These are phyloP conservation scores for Avena insularis DNA, from an alignment of 176 grass and related monocot species.

Conservation along the genomic window DNA sequence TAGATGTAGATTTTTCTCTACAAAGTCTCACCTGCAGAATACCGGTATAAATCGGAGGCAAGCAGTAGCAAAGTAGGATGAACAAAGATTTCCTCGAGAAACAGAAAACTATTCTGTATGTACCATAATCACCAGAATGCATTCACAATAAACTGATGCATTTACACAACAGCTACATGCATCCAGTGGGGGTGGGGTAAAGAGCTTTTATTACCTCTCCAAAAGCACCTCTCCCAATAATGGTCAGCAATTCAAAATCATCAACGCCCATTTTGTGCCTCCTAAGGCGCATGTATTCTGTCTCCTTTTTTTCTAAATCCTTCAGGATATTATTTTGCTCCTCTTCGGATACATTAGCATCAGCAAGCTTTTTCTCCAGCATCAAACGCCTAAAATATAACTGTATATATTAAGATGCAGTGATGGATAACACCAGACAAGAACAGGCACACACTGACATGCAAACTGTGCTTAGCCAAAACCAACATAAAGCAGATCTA, in stretches of 20 bases:
- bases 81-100: slow-evolving; percentile 14
- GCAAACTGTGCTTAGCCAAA: slow-evolving; percentile 1
- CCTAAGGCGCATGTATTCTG: slow-evolving; percentile 71
- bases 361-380: slow-evolving; percentile 75
- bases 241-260: slow-evolving; percentile 84
- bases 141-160: slow-evolving; percentile 12
- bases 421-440: slow-evolving; percentile 34
- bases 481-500: slow-evolving; percentile 8
- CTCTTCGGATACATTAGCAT: slow-evolving; percentile 77
- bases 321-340: slow-evolving; percentile 70
- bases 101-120: slow-evolving; percentile 10
- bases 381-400: slow-evolving; percentile 57
- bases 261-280: slow-evolving; percentile 84
- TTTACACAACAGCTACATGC: slow-evolving; percentile 30
- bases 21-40: slow-evolving; percentile 77
- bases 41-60: slow-evolving; percentile 27
- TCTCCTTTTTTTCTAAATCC: slow-evolving; percentile 75
- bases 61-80: not conserved
- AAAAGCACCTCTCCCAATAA: slow-evolving; percentile 86
- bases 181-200: slow-evolving; percentile 2
- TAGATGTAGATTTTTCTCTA: slow-evolving; percentile 65
- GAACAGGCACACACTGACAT: not conserved
- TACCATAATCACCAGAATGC: slow-evolving; percentile 15
- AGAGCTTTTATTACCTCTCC: slow-evolving; percentile 55
- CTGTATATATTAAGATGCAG: slow-evolving; percentile 36